These are phyloP conservation scores for Peronospora tabacina DNA, from an alignment of 352 stramenopile genomes.

Conservation along the genomic window DNA sequence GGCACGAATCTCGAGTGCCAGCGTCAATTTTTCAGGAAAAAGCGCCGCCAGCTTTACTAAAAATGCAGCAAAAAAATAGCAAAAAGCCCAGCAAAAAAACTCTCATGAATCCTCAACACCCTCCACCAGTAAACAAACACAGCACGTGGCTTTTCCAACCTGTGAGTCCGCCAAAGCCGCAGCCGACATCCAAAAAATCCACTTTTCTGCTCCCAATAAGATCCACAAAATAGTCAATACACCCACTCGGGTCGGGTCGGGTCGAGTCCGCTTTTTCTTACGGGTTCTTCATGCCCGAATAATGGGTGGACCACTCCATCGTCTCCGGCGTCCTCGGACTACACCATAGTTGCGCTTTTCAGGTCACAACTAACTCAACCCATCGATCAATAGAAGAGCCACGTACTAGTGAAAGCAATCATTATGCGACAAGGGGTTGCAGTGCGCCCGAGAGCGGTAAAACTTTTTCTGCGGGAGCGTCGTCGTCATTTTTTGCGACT, in stretches of 20 bases:
- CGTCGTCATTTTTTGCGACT: constrained; percentile 19
- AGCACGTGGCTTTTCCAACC: constrained; percentile 20
- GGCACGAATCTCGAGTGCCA: constrained; percentile 96
- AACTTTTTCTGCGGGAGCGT: constrained; percentile 93
- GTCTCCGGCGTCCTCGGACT: constrained; percentile 76
- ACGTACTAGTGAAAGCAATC: constrained; percentile 92
- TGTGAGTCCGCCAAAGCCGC: constrained; percentile 96
- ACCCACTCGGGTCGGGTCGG: too few relatives aligned
- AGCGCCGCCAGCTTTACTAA: constrained; percentile 85
- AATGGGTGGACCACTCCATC: constrained; percentile 93
- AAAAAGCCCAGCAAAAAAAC: constrained; percentile 1
- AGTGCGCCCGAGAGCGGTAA: constrained; percentile 93
- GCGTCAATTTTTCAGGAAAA: constrained; percentile 90
- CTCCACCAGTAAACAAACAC: too few relatives aligned
- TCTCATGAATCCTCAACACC: background rate
- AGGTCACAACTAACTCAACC: too few relatives aligned
- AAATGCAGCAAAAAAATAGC: constrained; percentile 4
- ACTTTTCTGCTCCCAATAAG: constrained; percentile 46
- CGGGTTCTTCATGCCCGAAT: constrained; percentile 77
- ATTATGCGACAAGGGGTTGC: constrained; percentile 95
- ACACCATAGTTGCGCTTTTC: too few relatives aligned
- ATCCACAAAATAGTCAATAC: constrained; percentile 2
- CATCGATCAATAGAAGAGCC: too few relatives aligned
- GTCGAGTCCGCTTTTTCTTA: constrained; percentile 36
- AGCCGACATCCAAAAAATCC: constrained; percentile 94